Evolutionary conservation across 768 basidiomycete genomes (phyloP).

Genomic region (Lactifluus rugatus): DNA sequence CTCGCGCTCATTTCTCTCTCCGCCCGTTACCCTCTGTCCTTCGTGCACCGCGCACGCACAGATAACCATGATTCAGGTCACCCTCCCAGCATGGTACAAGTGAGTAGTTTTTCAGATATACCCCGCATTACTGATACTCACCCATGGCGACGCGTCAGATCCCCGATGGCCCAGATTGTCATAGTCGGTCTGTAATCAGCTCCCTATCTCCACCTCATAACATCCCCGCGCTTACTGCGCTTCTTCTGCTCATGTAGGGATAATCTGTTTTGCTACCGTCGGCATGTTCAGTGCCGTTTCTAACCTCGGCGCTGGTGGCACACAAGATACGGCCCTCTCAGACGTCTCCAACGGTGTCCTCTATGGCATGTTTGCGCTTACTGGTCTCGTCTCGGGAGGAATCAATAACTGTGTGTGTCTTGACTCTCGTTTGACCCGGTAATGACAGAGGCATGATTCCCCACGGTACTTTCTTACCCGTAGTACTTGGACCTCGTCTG

Average conservation of each 20-base stretch:
- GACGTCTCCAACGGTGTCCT: conserved; percentile 35
- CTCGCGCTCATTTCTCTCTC: neutral
- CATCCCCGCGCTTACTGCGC: neutral
- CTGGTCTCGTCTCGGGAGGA: conserved; percentile 33
- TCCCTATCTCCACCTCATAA: neutral
- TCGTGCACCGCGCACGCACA: neutral
- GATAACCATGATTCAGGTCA: neutral
- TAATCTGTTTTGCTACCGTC: conserved; percentile 28
- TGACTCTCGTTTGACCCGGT: conserved; percentile 3
- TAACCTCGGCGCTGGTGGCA: conserved; percentile 33
- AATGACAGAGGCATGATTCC: neutral
- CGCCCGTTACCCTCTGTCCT: neutral
- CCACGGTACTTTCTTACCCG: neutral
- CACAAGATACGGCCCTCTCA: conserved; percentile 31
- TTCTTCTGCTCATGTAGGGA: neutral
- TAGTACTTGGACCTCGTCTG: conserved; percentile 39
- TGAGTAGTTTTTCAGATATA: neutral
- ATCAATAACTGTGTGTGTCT: conserved; percentile 27
- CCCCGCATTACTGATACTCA: neutral
- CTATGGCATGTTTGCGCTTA: conserved; percentile 35
- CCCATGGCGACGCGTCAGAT: neutral
- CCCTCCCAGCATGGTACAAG: conserved; percentile 18
- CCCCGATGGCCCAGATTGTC: conserved; percentile 19
- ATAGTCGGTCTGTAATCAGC: conserved; percentile 10
- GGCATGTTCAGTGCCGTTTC: conserved; percentile 34